Conservation (phyloP, 2,329 filamentous ascomycete species). For the Cladophialophora bantiana region DNA sequence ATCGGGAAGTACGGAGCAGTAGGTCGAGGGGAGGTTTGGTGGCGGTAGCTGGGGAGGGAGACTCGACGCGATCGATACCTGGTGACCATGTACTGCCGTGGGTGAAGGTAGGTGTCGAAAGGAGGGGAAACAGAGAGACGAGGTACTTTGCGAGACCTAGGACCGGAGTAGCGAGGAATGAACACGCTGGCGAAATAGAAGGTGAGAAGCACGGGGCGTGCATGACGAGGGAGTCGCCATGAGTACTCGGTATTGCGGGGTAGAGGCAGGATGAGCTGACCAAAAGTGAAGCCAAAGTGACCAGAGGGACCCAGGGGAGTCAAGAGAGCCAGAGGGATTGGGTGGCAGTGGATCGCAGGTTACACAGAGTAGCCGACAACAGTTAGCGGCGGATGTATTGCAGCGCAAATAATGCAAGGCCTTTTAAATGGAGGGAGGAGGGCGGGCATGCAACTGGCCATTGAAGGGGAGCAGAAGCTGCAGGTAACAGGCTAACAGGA, state of each 20-base stretch:
- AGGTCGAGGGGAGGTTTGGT: not conserved
- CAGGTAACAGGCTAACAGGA: not conserved
- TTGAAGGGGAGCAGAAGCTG: not conserved
- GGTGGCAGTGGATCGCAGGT: conserved; percentile 5
- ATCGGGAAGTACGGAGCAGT: conserved; percentile 18
- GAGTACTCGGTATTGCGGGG: conserved; percentile 11
- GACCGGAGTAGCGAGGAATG: conserved; percentile 12
- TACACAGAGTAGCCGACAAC: conserved; percentile 12
- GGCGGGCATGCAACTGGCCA: not conserved
- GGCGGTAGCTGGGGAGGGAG: conserved; percentile 5
- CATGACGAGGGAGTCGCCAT: conserved; percentile 15
- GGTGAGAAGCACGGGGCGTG: not conserved
- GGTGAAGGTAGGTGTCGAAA: not conserved
- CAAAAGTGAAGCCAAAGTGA: conserved; percentile 10
- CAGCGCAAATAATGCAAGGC: conserved; percentile 5
- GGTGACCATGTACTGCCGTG: conserved; percentile 12
- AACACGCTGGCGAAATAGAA: not conserved
- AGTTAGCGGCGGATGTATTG: conserved; percentile 13
- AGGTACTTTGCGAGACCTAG: conserved; percentile 17
- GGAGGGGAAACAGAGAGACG: conserved; percentile 12
- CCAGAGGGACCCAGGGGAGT: conserved; percentile 8
- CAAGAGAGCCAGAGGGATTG: not conserved
- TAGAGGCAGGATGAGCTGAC: conserved; percentile 13
- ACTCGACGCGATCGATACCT: conserved; percentile 8
- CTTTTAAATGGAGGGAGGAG: conserved; percentile 1